Evolutionary conservation across 345 rosid genomes (phyloP).

Genomic region (Sonneratia caseolaris): DNA sequence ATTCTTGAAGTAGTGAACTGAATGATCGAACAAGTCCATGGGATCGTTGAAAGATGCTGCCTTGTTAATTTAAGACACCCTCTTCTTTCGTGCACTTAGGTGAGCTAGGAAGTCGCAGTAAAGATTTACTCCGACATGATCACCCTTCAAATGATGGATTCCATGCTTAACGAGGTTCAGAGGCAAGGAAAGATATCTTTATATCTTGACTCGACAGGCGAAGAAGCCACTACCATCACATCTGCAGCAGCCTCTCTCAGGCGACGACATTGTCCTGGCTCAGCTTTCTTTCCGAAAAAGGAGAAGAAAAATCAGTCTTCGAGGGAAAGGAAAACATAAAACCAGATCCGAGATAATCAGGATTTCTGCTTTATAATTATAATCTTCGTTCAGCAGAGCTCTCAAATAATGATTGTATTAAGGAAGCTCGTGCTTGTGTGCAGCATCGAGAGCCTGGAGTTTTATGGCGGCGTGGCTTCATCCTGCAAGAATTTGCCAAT

Average conservation of each 20-base stretch:
- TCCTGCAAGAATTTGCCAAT: conserved; percentile 57
- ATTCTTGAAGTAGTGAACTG: background rate
- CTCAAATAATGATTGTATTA: background rate
- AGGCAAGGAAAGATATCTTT: conserved; percentile 78
- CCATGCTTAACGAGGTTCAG: conserved; percentile 62
- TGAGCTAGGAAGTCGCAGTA: conserved; percentile 46
- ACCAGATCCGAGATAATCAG: background rate
- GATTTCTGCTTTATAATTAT: too few species aligned
- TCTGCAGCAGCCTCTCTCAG: conserved; percentile 70
- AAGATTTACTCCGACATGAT: conserved; percentile 62
- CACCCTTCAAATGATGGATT: conserved; percentile 66
- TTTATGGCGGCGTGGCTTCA: conserved; percentile 69
- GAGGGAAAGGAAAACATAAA: background rate
- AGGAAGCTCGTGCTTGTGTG: background rate
- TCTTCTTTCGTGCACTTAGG: conserved; percentile 17
- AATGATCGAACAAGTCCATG: background rate
- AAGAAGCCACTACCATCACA: conserved; percentile 67
- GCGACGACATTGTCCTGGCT: conserved; percentile 52
- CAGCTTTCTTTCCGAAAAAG: conserved; percentile 25
- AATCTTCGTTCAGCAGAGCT: too few species aligned
- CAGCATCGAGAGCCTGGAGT: conserved; percentile 77
- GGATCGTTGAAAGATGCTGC: background rate
- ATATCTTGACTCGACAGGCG: conserved; percentile 53
- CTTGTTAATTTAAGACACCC: background rate
- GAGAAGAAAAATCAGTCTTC: too few species aligned